Evolutionary conservation across 139 green algal species (phyloP).

Genomic region (Yamagishiella unicocca): DNA sequence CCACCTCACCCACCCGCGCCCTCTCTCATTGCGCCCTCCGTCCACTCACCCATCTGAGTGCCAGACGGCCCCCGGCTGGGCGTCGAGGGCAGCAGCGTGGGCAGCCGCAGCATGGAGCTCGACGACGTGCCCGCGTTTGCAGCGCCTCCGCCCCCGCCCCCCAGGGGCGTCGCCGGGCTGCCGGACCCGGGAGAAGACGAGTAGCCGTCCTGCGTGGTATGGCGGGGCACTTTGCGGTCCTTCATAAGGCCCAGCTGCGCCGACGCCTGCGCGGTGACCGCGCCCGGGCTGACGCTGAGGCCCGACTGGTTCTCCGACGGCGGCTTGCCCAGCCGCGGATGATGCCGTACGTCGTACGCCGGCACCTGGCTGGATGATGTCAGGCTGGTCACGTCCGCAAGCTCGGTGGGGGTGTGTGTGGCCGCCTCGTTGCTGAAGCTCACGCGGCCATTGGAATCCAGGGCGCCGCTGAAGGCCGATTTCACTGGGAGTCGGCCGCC

Average conservation of each 20-base stretch:
- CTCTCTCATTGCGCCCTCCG: too few relatives aligned
- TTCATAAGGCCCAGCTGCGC: slow-evolving; percentile 1
- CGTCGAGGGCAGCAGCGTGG: neutral
- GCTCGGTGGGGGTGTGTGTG: neutral
- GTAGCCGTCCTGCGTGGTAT: neutral
- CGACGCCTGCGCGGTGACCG: neutral
- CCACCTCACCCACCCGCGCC: neutral
- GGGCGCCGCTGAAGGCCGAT: neutral
- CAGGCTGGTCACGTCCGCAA: neutral
- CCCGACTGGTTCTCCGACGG: too few relatives aligned
- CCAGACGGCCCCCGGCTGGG: neutral
- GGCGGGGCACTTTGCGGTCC: neutral
- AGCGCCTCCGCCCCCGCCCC: neutral
- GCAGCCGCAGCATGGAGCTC: neutral
- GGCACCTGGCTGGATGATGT: neutral
- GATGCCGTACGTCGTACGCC: too few relatives aligned
- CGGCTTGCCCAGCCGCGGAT: too few relatives aligned
- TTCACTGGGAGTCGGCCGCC: neutral
- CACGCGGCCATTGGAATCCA: neutral
- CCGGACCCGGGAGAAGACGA: neutral
- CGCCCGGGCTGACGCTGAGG: too few relatives aligned
- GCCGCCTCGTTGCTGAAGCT: neutral
- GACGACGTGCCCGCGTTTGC: neutral
- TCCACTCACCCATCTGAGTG: neutral
- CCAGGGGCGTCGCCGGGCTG: neutral